These are phyloP conservation scores for Bocquillonia castaneifolia DNA, from an alignment of 441 rosid species.

Conservation along the genomic window DNA sequence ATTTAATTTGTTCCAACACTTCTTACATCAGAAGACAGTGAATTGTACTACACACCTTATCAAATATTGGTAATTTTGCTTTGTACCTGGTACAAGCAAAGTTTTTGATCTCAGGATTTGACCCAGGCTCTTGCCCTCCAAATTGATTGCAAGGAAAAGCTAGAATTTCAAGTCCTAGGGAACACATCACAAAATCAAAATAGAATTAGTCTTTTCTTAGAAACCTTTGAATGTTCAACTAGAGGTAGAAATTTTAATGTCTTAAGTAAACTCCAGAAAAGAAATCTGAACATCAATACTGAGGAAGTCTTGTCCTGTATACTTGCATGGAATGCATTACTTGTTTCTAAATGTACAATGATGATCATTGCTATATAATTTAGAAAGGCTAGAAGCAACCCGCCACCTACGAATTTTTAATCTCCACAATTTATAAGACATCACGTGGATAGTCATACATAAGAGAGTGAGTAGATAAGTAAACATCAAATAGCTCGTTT, in stretches of 20 bases:
- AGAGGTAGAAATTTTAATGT: neutral
- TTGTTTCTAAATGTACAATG: no score
- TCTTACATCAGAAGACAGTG: neutral
- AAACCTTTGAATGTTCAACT: neutral
- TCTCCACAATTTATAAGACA: no score
- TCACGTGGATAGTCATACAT: no score
- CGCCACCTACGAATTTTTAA: no score
- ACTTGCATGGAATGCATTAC: no score
- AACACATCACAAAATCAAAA: neutral
- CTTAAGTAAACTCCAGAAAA: neutral
- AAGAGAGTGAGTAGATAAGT: no score
- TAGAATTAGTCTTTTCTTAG: neutral
- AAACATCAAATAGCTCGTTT: no score
- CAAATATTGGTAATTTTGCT: slow-evolving; percentile 86
- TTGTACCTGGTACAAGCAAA: slow-evolving; percentile 68
- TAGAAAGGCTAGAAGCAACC: no score
- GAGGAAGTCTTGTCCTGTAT: no score
- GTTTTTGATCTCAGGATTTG: slow-evolving; percentile 62
- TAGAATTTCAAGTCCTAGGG: slow-evolving; percentile 74
- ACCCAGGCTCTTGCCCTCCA: slow-evolving; percentile 83
- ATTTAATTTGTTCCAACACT: neutral
- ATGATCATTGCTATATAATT: no score
- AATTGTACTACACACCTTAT: slow-evolving; percentile 40
- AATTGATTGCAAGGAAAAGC: slow-evolving; percentile 98
- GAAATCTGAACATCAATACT: no score